Base-by-base conservation (phyloP, 2,329 filamentous ascomycete genomes). In the Hysterium pulicare region DNA sequence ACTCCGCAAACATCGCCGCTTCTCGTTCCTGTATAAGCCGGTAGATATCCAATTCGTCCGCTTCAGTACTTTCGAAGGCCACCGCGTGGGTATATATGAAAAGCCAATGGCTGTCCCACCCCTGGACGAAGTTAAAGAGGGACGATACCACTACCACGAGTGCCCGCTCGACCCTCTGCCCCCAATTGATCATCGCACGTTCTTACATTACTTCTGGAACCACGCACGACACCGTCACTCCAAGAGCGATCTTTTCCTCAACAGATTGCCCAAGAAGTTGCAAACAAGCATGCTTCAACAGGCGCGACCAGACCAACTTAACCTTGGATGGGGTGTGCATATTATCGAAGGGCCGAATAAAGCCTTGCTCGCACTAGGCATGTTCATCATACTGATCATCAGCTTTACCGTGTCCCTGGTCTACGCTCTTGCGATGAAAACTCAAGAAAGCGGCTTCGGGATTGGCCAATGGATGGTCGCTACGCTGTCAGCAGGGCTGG, bases 401-500 rank as follows among this genome's bases (percentile, higher is more conserved):
- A 40, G 35, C 21, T 30, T 34, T 22, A 16, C 16, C 3, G 28
- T 31, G 3, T 31, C 28, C 13, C 10, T 39, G 13, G 40, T 30
- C 28, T 30, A 22, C 10, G 6, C 31, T 21, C 21, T 43, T 23
- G 24, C 33, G 38, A 16, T 44, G 10, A 38, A 34, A 9, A 37
- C 40, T 10, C 19, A 42, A 19, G 40, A 42, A 22, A 15, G n/a
- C 21, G 41, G 41, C 21, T 43, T 38, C 19, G 34, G 41, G 3
- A 33, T 43, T 21, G 41, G 41, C 19, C 33, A 43, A 20, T 43
- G 33, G 41, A 33, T 43, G 41, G 34, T 43, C 11, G 40, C 40
- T 3, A 37, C 33, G 11, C 20, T 42, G 4, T 35, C 17, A 16
- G 24, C 41, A 4, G 41, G 13, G 6, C 19, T 38, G 24, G 21